A percentile compares a stretch with the other conserved stretches of the same genome.
phyloP scores from a whole-genome alignment of 2,329 filamentous ascomycete genomes.

The Phialemonium atrogriseum region DNA sequence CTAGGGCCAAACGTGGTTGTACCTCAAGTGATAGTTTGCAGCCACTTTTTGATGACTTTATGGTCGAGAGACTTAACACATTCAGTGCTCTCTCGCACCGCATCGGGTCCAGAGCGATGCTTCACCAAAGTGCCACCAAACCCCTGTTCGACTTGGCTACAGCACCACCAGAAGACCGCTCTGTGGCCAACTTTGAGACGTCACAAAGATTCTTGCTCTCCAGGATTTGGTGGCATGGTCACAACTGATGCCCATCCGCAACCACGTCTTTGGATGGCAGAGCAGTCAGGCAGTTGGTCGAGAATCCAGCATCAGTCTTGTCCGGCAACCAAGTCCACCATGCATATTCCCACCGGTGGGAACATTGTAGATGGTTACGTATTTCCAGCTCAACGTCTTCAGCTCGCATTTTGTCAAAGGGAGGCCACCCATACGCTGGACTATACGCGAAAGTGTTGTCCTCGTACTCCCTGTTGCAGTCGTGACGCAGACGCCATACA shows the following conservation, averaged over 20 bases:
- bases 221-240: neutral
- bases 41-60: slow-evolving; percentile 1
- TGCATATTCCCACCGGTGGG: slow-evolving; percentile 3
- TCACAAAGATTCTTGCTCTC: neutral
- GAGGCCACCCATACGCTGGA: slow-evolving; percentile 2
- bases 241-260: neutral
- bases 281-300: neutral
- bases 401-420: slow-evolving; percentile 3
- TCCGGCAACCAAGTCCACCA: slow-evolving; percentile 4
- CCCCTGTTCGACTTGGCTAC: slow-evolving; percentile 1
- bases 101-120: neutral
- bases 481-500: slow-evolving; percentile 8
- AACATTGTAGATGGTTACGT: slow-evolving; percentile 2
- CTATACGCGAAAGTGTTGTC: neutral
- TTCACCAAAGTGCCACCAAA: neutral
- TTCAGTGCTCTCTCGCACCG: neutral
- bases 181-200: neutral
- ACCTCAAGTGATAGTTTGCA: too few species aligned
- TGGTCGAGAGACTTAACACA: neutral
- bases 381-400: slow-evolving; percentile 5
- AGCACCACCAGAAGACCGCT: neutral
- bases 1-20: too few species aligned
- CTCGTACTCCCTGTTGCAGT: slow-evolving; percentile 1
- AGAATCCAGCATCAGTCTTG: neutral
- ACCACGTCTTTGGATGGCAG: neutral